Percentiles rank a stretch among this genome's conserved stretches.
phyloP scores from a whole-genome alignment of 2,329 filamentous ascomycete species.

The Neonectria sp. region DNA sequence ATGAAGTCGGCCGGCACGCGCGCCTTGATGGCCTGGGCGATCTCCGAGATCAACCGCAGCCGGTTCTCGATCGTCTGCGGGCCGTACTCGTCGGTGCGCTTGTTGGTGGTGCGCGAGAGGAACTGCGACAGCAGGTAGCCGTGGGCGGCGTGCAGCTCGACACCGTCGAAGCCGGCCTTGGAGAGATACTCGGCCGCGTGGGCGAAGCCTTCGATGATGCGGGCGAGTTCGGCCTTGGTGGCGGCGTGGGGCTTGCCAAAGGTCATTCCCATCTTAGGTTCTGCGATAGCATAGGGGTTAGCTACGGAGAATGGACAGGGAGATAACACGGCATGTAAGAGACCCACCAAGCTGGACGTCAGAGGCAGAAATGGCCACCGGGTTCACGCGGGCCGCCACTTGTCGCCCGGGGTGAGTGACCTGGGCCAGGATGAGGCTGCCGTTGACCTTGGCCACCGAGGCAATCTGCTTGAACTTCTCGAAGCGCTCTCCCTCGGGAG shows the following conservation, averaged over 20 bases:
- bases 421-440: constrained; percentile 73
- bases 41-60: constrained; percentile 60
- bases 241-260: constrained; percentile 68
- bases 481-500: constrained; percentile 71
- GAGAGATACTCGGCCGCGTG: constrained; percentile 74
- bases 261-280: constrained; percentile 44
- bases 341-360: constrained; percentile 53
- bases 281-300: constrained; percentile 18
- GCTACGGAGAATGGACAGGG: background rate
- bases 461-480: constrained; percentile 73
- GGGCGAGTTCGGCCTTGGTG: constrained; percentile 68
- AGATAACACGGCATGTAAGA: background rate
- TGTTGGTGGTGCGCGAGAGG: constrained; percentile 63
- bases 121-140: constrained; percentile 69
- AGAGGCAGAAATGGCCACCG: constrained; percentile 60
- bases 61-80: constrained; percentile 60
- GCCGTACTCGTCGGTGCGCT: constrained; percentile 67
- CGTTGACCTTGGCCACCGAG: constrained; percentile 68
- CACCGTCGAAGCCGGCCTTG: constrained; percentile 72
- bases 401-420: constrained; percentile 66
- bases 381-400: constrained; percentile 45
- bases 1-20: constrained; percentile 55
- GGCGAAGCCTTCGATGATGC: constrained; percentile 72
- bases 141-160: constrained; percentile 68
- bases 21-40: constrained; percentile 53